Base-by-base conservation (phyloP, 225 moss, liverwort and hornwort species). In the Thuidium tamariscinum region DNA sequence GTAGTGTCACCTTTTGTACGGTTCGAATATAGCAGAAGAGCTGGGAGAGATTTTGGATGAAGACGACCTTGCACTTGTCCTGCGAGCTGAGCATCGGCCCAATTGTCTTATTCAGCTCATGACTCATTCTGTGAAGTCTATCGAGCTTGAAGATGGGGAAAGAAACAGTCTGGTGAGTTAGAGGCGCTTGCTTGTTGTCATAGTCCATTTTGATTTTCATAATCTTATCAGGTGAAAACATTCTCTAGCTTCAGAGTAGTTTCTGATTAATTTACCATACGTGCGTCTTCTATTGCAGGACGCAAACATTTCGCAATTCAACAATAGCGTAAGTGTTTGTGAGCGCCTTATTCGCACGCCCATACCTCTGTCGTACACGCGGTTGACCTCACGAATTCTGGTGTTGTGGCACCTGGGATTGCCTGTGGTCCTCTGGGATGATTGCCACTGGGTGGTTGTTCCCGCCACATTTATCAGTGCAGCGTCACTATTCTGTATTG, bases 81-180 rank as follows among this genome's bases (percentile, higher is more conserved):
- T 97, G 87, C 85, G 77, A 74, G 92, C 97, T 75, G 92, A 94
- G 80, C 96, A 97, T 91, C 94, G 95, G 46, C 95, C 97, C 10
- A 97, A 96, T 76, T 97, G 95, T 74, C 94, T 98, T 69, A 92
- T 98, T 89, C 96, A 97, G 89, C 95, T 97, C 42, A 95, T 97
- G 93, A 96, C 97, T 65, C 95, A 94, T 75, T 94, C 88, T 87
- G 59, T 97, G 73, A 86, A 84, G 77, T 89, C 91, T 49, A 81
- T 96, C 56, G 83, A 94, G 49, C 73, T 94, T 87, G 90, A 82
- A 83, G 93, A 93, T 23, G 88, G 42, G 27, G 90, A 96, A 85
- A 90, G 88, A 83, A 88, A 82, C 89, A 59, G 82, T 52, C 90
- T 97, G 93, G 95, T 96, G 77, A 93, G 87, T 91, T 57, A 88